phyloP scores from a whole-genome alignment of 176 grass and related monocot genomes.

The Typha latifolia region DNA sequence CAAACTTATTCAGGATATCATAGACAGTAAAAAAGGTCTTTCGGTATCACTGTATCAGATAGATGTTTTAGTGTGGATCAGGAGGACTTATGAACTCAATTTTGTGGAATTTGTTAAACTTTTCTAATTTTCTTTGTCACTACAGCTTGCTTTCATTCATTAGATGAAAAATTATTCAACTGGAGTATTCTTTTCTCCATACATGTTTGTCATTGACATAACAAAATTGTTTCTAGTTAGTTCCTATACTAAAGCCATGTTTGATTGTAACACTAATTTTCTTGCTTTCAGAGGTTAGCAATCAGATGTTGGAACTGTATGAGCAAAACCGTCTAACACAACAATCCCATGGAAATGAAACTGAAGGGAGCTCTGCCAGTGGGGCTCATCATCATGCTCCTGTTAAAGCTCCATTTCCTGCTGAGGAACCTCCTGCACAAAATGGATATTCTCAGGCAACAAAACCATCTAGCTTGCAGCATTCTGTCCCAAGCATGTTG shows the following conservation, averaged over 20 bases:
- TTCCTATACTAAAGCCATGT: background rate
- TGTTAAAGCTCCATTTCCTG: constrained; percentile 22
- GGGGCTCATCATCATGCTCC: constrained; percentile 25
- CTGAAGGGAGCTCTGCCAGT: constrained; percentile 42
- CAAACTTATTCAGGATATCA: too few relatives aligned
- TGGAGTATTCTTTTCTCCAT: too few relatives aligned
- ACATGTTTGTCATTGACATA: too few relatives aligned
- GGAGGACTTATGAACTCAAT: too few relatives aligned
- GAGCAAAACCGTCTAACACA: constrained; percentile 47
- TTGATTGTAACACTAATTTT: background rate
- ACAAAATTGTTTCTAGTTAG: too few relatives aligned
- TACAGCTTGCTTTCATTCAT: too few relatives aligned
- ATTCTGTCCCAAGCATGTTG: constrained; percentile 21
- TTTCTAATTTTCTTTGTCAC: too few relatives aligned
- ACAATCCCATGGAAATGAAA: constrained; percentile 48
- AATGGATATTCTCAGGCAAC: constrained; percentile 20
- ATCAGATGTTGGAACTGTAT: constrained; percentile 95
- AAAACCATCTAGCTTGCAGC: constrained; percentile 15
- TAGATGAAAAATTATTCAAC: too few relatives aligned
- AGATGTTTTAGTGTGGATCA: too few relatives aligned
- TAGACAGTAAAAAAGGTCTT: too few relatives aligned
- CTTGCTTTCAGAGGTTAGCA: constrained; percentile 75
- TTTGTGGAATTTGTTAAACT: too few relatives aligned
- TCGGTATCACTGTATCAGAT: too few relatives aligned
- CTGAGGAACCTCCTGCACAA: constrained; percentile 29